A percentile compares a stretch with the other conserved stretches of the same genome.
These are phyloP conservation scores for Colletotrichum sp. DNA, from an alignment of 2,329 filamentous ascomycete species.

Conservation along the genomic window DNA sequence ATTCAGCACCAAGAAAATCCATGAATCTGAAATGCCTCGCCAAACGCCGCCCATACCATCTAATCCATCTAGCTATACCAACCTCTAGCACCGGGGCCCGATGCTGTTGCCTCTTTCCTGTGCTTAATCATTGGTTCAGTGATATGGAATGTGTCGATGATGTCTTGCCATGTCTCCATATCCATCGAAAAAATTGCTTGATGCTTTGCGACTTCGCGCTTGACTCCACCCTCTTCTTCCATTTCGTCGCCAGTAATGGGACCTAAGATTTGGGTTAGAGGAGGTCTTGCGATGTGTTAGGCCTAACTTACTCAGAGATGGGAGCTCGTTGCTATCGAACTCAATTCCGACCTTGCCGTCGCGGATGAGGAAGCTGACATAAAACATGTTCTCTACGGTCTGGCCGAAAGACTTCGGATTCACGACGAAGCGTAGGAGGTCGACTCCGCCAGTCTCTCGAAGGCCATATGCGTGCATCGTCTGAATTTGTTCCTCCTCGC, in stretches of 20 bases:
- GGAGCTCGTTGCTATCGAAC: conserved; percentile 74
- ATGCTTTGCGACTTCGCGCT: conserved; percentile 68
- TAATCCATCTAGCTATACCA: conserved; percentile 64
- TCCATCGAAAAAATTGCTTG: conserved; percentile 92
- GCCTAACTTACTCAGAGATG: conserved; percentile 74
- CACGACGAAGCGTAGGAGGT: conserved; percentile 85
- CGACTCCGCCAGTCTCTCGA: conserved; percentile 72
- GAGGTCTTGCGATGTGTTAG: background rate
- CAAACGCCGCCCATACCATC: background rate
- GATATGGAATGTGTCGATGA: conserved; percentile 80
- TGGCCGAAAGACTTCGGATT: conserved; percentile 93
- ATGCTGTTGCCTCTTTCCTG: conserved; percentile 63
- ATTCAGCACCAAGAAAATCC: background rate
- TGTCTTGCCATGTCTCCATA: conserved; percentile 79
- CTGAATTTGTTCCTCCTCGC: conserved; percentile 48
- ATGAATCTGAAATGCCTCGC: background rate
- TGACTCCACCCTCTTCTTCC: conserved; percentile 45
- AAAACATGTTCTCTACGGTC: conserved; percentile 96
- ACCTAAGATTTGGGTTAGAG: conserved; percentile 30
- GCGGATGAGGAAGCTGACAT: conserved; percentile 90
- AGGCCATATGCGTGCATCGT: conserved; percentile 72
- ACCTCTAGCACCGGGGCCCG: conserved; percentile 60
- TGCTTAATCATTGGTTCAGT: conserved; percentile 85
- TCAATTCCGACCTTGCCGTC: conserved; percentile 82
- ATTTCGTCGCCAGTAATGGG: conserved; percentile 46